These are phyloP conservation scores for Salix viminalis DNA, from an alignment of 345 rosid genomes.

Conservation along the genomic window DNA sequence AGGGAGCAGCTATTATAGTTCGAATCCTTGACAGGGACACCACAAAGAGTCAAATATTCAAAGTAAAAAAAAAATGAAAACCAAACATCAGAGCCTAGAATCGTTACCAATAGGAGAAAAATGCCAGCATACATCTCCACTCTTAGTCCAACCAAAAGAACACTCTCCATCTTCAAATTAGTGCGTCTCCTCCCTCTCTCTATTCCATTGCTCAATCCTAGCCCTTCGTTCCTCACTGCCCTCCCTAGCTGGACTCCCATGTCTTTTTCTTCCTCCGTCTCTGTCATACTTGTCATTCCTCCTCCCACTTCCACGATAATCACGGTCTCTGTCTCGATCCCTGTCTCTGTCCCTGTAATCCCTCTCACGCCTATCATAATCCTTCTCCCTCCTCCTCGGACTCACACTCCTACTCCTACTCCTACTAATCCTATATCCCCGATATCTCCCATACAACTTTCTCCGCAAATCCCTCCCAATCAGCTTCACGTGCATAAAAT, in stretches of 20 bases:
- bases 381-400: slow-evolving; percentile 43
- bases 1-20: neutral
- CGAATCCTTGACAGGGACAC: neutral
- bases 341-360: slow-evolving; percentile 10
- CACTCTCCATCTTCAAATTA: slow-evolving; percentile 1
- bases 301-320: slow-evolving; percentile 31
- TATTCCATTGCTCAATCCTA: slow-evolving; percentile 85
- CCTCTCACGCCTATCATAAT: slow-evolving; percentile 21
- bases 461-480: slow-evolving; percentile 78
- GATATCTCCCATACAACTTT: slow-evolving; percentile 64
- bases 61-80: neutral
- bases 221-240: slow-evolving; percentile 90
- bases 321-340: slow-evolving; percentile 29
- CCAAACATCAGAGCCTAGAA: slow-evolving; percentile 15
- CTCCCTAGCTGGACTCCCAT: slow-evolving; percentile 65
- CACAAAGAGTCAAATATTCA: neutral
- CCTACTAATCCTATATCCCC: slow-evolving; percentile 40
- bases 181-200: slow-evolving; percentile 58
- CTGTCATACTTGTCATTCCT: slow-evolving; percentile 22
- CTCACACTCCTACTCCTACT: slow-evolving; percentile 73
- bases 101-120: slow-evolving; percentile 22
- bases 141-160: neutral
- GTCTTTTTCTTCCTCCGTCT: slow-evolving; percentile 32
- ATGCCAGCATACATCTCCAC: slow-evolving; percentile 1
- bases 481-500: slow-evolving; percentile 84